Evolutionary conservation across 176 grass and related monocot genomes (phyloP).

Genomic region (Areca catechu): DNA sequence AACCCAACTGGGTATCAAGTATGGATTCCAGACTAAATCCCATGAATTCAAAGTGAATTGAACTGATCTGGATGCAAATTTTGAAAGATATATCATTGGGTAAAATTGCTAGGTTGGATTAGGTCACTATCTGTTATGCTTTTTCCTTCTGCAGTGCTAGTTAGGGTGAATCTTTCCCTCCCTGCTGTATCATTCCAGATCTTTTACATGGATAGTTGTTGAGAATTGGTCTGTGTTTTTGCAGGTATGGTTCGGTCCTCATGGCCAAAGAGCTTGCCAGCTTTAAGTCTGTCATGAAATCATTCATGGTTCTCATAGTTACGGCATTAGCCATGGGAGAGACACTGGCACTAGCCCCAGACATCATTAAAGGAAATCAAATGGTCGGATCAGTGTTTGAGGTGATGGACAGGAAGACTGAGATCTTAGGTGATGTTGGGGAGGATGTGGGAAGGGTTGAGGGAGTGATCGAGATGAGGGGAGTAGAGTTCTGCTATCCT

Average conservation of each 20-base stretch:
- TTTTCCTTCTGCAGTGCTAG: too few relatives aligned
- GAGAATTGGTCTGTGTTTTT: neutral
- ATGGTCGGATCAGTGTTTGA: constrained; percentile 93
- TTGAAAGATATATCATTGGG: too few relatives aligned
- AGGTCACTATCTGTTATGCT: too few relatives aligned
- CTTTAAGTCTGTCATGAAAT: constrained; percentile 98
- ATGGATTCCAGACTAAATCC: too few relatives aligned
- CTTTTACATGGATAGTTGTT: too few relatives aligned
- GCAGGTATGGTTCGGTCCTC: constrained; percentile 86
- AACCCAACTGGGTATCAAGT: too few relatives aligned
- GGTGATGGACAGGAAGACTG: constrained; percentile 76
- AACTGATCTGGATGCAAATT: too few relatives aligned
- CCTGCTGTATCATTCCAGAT: too few relatives aligned
- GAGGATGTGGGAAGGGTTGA: constrained; percentile 66
- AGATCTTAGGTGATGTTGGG: constrained; percentile 48
- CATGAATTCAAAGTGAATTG: too few relatives aligned
- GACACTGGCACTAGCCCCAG: constrained; percentile 83
- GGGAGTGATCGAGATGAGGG: constrained; percentile 61
- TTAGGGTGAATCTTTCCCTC: too few relatives aligned
- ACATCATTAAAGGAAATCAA: constrained; percentile 96
- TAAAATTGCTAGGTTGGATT: too few relatives aligned
- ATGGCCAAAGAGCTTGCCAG: constrained; percentile 81
- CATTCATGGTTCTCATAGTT: constrained; percentile 99
- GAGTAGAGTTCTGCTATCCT: constrained; percentile 76
- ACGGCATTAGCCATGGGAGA: constrained; percentile 96